Base-by-base conservation (phyloP, 2,329 filamentous ascomycete species). In the Trichoderma aggressivum region DNA sequence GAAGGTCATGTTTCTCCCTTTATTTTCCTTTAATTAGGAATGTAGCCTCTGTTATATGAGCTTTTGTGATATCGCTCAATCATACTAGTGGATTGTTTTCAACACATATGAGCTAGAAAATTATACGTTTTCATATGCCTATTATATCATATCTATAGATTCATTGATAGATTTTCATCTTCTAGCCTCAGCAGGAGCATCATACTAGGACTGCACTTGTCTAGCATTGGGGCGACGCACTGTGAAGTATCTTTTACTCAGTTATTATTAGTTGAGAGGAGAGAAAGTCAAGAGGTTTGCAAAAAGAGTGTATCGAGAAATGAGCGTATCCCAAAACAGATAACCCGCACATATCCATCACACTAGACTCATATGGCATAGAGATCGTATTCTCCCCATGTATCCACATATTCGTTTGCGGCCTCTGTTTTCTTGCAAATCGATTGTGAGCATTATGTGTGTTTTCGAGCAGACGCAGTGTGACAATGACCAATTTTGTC, bases 1-100 rank as follows among this genome's bases (percentile, higher is more conserved):
- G 7, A 6, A 14, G 3, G 2, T 0, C 47, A 7, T 21, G 2
- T 47, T n/a, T 10, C 4, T 2, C 2, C 3, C 10, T 24, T 50
- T 50, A 14, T 14, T 24, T 24, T 21, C 10, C 21, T 53, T 53
- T 5, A 53, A 24, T 53, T 7, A 1, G 11, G 21, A 24, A 53
- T 4, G 10, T 12, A 3, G 5, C 10, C 21, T 50, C 47, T 53
- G 11, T 21, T 2, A 24, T 7, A 24, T 53, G 11, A 24, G 47
- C 2, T 53, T 53, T 53, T 24, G 4, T 21, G 21, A 24, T 53
- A 24, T 53, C n/a, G 5, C 21, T 3, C 5, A 50, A 21, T 12
- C 4, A 53, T 24, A 24, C 10, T 14, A 21, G n/a, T 50, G 6
- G 11, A 24, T 24, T 53, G 11, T 24, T 24, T 53, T 5, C 10